phyloP scores from a whole-genome alignment of 1,139 yeast genomes.

The Geotrichum citri-aurantii region DNA sequence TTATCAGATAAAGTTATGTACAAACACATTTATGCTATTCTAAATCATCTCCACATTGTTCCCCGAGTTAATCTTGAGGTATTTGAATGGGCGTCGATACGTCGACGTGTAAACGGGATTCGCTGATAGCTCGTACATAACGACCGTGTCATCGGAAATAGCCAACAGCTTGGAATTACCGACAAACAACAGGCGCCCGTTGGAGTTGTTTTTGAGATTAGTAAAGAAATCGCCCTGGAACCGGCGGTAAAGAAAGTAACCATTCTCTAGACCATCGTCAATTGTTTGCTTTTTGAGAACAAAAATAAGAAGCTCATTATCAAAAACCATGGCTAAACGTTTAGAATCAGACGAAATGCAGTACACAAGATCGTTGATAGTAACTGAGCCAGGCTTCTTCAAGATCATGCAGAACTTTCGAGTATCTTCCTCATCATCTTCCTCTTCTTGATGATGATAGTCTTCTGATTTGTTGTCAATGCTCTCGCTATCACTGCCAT shows the following conservation, averaged over 20 bases:
- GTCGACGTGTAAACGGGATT: slow-evolving; percentile 1
- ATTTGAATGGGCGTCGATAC: slow-evolving; percentile 5
- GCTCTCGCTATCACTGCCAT: slow-evolving; percentile 5
- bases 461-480: not conserved
- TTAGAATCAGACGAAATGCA: slow-evolving; percentile 13
- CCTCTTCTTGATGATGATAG: slow-evolving; percentile 6
- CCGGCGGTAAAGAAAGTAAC: slow-evolving; percentile 9
- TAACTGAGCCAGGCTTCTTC: not conserved
- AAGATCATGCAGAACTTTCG: slow-evolving; percentile 13
- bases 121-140: slow-evolving; percentile 8
- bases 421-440: slow-evolving; percentile 12
- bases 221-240: slow-evolving; percentile 1
- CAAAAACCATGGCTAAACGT: slow-evolving; percentile 16
- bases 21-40: not conserved
- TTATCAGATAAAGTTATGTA: not conserved
- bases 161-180: slow-evolving; percentile 11
- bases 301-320: slow-evolving; percentile 7
- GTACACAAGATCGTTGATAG: slow-evolving; percentile 6
- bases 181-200: slow-evolving; percentile 7
- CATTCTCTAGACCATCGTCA: slow-evolving; percentile 12
- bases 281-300: slow-evolving; percentile 12
- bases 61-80: slow-evolving; percentile 7
- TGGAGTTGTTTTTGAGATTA: not conserved
- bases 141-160: slow-evolving; percentile 5
- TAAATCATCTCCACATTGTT: slow-evolving; percentile 6